These are phyloP conservation scores for Chaetomium strumarium DNA, from an alignment of 2,329 filamentous ascomycete genomes.

Conservation along the genomic window DNA sequence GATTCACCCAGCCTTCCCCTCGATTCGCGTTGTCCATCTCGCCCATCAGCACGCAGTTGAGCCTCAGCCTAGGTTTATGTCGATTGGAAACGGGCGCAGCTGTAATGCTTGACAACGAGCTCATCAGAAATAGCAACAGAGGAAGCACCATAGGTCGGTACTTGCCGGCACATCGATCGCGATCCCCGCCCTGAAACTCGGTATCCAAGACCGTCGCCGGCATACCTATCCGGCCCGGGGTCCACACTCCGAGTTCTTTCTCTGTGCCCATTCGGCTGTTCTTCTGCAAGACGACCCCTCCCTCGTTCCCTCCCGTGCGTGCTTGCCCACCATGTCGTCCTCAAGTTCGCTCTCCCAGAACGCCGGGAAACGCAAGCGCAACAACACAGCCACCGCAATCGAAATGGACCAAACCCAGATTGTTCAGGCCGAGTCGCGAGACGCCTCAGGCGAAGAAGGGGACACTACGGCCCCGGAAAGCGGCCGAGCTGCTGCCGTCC, in stretches of 20 bases:
- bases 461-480: constrained; percentile 63
- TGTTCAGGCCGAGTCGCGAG: constrained; percentile 67
- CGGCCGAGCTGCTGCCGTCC: constrained; percentile 38
- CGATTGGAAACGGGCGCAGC: too few relatives aligned
- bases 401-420: constrained; percentile 44
- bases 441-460: constrained; percentile 77
- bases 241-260: constrained; percentile 2
- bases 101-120: too few relatives aligned
- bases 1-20: neutral
- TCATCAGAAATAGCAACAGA: neutral
- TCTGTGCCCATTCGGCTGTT: neutral
- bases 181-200: neutral
- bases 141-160: neutral
- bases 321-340: constrained; percentile 49
- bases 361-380: constrained; percentile 76
- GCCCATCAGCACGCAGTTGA: too few relatives aligned
- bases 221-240: neutral
- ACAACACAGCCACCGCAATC: constrained; percentile 36
- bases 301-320: neutral
- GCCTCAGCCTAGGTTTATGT: too few relatives aligned
- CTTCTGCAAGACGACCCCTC: neutral
- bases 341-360: constrained; percentile 45
- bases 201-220: constrained; percentile 2
- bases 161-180: neutral
- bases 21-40: too few relatives aligned